Evolutionary conservation across 805 yeast species (phyloP), one percentile per base, ranked within the genome.

Genomic region (Metschnikowia kunwiensis): DNA sequence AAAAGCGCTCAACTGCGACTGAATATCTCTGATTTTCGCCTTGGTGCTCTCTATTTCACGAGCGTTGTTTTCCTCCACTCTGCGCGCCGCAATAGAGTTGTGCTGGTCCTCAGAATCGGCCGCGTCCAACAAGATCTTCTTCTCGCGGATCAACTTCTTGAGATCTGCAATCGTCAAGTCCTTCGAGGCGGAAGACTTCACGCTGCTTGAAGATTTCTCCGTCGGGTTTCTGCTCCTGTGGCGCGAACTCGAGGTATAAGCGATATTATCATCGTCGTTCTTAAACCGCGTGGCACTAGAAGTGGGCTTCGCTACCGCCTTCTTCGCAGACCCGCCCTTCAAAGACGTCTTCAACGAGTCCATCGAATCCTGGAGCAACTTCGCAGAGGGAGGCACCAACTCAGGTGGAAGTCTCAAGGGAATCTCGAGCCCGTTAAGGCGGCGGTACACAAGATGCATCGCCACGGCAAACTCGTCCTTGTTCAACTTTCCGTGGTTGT

Each of bases 401-500:
- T 88, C 95, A 2, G 94, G 87, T 3, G 97, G 97, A 35, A 91
- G 72, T 36, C 79, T 68, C 31, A 70, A 56, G 16, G 98, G 98
- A 33, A 93, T 63, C n/a, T 83, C 86, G 46, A 77, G 78, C 2
- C 97, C 97, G 54, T 88, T 89, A 55, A 91, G 67, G 44, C 91
- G 76, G 58, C 96, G 77, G 63, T 93, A 91, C 28, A 91, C 91
- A 41, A 91, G 70, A 70, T 94, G 97, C 97, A 91, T 93, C 21
- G 97, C 97, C 23, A 93, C 88, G 0, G 96, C 83, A 65, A 91
- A 93, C 59, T 87, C 95, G 57, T 91, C 96, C 52, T 78, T 80
- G 57, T 86, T 85, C 48, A 91, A 76, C 55, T 77, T 79, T 4
- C 97, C 96, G 37, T 82, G 74, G 58, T 88, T 84, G 37, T 81